Conservation (phyloP, 352 stramenopile genomes). For the Globisporangium paddicum region DNA sequence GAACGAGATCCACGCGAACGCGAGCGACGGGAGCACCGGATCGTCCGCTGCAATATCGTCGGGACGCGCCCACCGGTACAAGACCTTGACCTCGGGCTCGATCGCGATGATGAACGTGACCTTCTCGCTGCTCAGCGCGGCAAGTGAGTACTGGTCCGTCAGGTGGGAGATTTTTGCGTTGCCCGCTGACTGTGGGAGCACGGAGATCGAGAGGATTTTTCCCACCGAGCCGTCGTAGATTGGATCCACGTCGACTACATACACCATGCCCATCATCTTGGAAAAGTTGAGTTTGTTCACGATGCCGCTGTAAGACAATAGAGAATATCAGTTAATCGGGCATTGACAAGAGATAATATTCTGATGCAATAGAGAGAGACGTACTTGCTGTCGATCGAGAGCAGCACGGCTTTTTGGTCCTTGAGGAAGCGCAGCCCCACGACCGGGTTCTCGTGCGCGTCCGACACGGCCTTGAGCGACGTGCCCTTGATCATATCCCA, state of each 20-base stretch:
- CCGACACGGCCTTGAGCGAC: conserved; percentile 87
- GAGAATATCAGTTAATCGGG: conserved; percentile 17
- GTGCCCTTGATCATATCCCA: conserved; percentile 96
- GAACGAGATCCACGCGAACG: conserved; percentile 92
- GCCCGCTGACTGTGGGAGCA: conserved; percentile 69
- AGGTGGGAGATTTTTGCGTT: conserved; percentile 85
- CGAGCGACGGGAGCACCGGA: conserved; percentile 90
- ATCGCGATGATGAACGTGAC: conserved; percentile 96
- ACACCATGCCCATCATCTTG: conserved; percentile 94
- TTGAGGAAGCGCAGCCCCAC: conserved; percentile 83
- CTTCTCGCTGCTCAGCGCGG: conserved; percentile 83
- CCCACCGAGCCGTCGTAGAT: conserved; percentile 93
- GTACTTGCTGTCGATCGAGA: conserved; percentile 82
- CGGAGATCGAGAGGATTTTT: conserved; percentile 79
- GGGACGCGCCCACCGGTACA: conserved; percentile 92
- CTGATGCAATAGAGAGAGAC: conserved; percentile 21
- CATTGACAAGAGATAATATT: not conserved
- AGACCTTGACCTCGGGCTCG: conserved; percentile 91
- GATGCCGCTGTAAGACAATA: conserved; percentile 66
- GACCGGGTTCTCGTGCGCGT: conserved; percentile 87
- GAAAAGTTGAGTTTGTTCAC: conserved; percentile 94
- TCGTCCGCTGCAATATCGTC: conserved; percentile 62
- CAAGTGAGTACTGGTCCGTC: conserved; percentile 82
- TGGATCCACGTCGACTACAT: conserved; percentile 92
- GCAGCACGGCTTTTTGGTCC: conserved; percentile 78